Base-by-base conservation (phyloP, 2,329 filamentous ascomycete genomes). In the Penicillium rolfsii region DNA sequence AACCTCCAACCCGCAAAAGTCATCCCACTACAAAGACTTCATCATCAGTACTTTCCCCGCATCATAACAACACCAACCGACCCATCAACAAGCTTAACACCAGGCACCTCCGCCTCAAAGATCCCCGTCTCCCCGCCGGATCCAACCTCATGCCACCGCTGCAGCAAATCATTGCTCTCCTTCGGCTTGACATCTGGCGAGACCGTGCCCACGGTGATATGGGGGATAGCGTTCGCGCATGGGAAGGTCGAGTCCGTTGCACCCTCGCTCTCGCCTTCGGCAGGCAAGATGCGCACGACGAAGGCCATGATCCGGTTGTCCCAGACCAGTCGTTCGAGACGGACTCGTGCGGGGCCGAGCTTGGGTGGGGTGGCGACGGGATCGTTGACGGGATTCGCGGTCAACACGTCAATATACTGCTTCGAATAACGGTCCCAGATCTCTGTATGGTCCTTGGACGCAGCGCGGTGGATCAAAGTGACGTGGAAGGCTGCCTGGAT, bases 401-500 rank as follows among this genome's bases (percentile, higher is more conserved):
- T 69, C 59, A 79, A 69, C 4, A 72, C 70, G 19, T 72, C 64
- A 24, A 76, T 72, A 67, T 91, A 86, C 1, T 91, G 77, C n/a
- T 83, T 79, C 5, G 74, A 75, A 68, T 97, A 94, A 58, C 83
- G 84, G 57, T 89, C 79, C 95, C 95, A 99, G 57, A 94, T 81
- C 8, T 89, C 85, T 0, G 88, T 84, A 64, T 88, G 77, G 33
- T 88, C 78, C 43, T 82, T 81, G 9, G 86, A 80, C 2, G 80
- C 81, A 11, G 89, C 87, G 50, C 89, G 88, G 76, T 99, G 95
- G 75, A 97, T 92, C 41, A 99, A 84, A 0, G 95, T 99, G 60
- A 99, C 91, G 74, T 99, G 95, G 75, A 98, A 99, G 43, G 88
- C 84, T n/a, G 84, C 73, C 76, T 98, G 94, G 5, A 98, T 79